Evolutionary conservation across 495 filamentous ascomycete genomes (phyloP).

Genomic region (Penicillium atrosanguineum): DNA sequence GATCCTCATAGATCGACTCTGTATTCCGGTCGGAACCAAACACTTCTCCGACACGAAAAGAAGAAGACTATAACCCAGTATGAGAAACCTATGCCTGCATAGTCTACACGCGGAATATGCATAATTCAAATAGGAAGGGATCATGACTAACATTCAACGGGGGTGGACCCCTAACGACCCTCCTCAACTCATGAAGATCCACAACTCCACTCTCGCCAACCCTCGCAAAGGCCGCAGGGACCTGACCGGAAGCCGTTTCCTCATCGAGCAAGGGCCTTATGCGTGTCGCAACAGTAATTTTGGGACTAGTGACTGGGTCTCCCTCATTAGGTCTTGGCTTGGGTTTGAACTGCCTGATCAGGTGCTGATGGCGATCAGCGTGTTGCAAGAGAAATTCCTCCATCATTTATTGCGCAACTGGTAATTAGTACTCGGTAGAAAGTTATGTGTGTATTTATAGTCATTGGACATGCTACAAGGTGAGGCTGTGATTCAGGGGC

Average conservation of each 20-base stretch:
- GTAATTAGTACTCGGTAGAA: not conserved
- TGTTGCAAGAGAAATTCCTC: slow-evolving; percentile 1
- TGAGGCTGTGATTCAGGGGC: not conserved
- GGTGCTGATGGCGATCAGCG: not conserved
- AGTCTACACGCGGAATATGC: not conserved
- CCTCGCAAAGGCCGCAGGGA: slow-evolving; percentile 7
- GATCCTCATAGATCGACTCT: slow-evolving; percentile 24
- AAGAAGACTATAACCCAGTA: slow-evolving; percentile 5
- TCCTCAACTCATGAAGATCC: slow-evolving; percentile 13
- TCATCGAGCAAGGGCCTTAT: slow-evolving; percentile 12
- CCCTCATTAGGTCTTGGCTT: not conserved
- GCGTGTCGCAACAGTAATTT: slow-evolving; percentile 1
- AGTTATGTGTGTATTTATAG: not conserved
- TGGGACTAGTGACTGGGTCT: not conserved
- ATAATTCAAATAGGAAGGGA: not conserved
- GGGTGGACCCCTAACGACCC: slow-evolving; percentile 9
- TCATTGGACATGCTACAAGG: not conserved
- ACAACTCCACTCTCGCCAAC: slow-evolving; percentile 5
- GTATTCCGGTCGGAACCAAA: slow-evolving; percentile 18
- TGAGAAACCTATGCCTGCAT: not conserved
- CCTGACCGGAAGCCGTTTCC: slow-evolving; percentile 8
- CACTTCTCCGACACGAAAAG: slow-evolving; percentile 10
- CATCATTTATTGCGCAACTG: not conserved
- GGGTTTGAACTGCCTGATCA: slow-evolving; percentile 2
- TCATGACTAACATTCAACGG: slow-evolving; percentile 12